phyloP scores from a whole-genome alignment of 306 rosid genomes.

The Rosa multiflora region DNA sequence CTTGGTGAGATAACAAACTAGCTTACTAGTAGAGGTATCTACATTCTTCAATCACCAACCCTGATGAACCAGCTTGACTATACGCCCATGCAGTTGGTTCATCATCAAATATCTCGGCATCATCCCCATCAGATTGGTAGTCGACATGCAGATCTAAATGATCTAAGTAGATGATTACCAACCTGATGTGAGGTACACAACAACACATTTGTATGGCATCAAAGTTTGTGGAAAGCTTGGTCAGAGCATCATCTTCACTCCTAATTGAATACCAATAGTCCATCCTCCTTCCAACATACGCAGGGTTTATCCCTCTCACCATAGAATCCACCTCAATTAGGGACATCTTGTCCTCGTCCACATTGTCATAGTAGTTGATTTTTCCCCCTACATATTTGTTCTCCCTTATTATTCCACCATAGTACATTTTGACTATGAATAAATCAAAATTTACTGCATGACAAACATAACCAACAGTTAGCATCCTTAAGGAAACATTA shows the following conservation, averaged over 20 bases:
- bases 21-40: too few relatives aligned
- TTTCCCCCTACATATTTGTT: background rate
- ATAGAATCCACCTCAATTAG: background rate
- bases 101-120: background rate
- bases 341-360: background rate
- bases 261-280: background rate
- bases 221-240: background rate
- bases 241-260: background rate
- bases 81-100: background rate
- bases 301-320: background rate
- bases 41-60: too few relatives aligned
- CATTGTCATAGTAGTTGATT: background rate
- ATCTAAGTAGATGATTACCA: background rate
- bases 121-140: too few relatives aligned
- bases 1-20: too few relatives aligned
- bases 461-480: too few relatives aligned
- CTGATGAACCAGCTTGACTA: too few relatives aligned
- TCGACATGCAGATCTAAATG: background rate
- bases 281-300: background rate
- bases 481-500: too few relatives aligned
- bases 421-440: too few relatives aligned
- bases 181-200: background rate
- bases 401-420: background rate
- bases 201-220: background rate
- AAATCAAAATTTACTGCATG: background rate